These are phyloP conservation scores for Pythium phragmiticola DNA, from an alignment of 352 stramenopile genomes.

Conservation along the genomic window DNA sequence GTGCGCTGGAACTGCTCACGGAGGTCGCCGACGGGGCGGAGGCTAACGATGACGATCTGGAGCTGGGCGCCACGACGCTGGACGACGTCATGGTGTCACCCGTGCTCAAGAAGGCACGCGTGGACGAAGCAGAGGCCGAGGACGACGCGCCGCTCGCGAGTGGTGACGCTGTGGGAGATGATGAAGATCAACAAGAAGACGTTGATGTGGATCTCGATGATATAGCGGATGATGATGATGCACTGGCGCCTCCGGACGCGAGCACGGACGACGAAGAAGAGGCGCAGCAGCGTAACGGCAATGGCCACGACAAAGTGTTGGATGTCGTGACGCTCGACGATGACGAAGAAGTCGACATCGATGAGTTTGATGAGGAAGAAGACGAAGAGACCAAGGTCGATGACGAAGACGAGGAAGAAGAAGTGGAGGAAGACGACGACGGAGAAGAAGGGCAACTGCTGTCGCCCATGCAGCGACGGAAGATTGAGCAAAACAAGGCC, in stretches of 20 bases:
- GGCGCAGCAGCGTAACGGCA: slow-evolving; percentile 2
- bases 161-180: slow-evolving; percentile 18
- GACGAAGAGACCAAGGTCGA: slow-evolving; percentile 19
- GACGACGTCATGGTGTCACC: slow-evolving; percentile 64
- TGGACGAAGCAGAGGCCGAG: slow-evolving; percentile 15
- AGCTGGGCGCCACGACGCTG: slow-evolving; percentile 47
- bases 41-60: slow-evolving; percentile 20
- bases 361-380: slow-evolving; percentile 36
- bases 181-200: not conserved
- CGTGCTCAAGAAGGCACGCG: slow-evolving; percentile 50
- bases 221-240: slow-evolving; percentile 24
- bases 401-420: slow-evolving; percentile 40
- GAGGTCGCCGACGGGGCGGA: slow-evolving; percentile 15
- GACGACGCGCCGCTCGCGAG: slow-evolving; percentile 19
- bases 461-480: slow-evolving; percentile 28
- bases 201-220: slow-evolving; percentile 7
- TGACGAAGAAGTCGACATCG: slow-evolving; percentile 28
- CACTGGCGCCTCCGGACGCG: slow-evolving; percentile 22
- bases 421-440: slow-evolving; percentile 26
- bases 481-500: slow-evolving; percentile 46
- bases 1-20: slow-evolving; percentile 21
- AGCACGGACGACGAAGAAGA: slow-evolving; percentile 30
- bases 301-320: slow-evolving; percentile 7
- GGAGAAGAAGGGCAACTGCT: slow-evolving; percentile 30
- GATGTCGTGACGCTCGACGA: slow-evolving; percentile 20